These are phyloP conservation scores for Sphagnurus paluster DNA, from an alignment of 1,284 basidiomycete genomes.

Conservation along the genomic window DNA sequence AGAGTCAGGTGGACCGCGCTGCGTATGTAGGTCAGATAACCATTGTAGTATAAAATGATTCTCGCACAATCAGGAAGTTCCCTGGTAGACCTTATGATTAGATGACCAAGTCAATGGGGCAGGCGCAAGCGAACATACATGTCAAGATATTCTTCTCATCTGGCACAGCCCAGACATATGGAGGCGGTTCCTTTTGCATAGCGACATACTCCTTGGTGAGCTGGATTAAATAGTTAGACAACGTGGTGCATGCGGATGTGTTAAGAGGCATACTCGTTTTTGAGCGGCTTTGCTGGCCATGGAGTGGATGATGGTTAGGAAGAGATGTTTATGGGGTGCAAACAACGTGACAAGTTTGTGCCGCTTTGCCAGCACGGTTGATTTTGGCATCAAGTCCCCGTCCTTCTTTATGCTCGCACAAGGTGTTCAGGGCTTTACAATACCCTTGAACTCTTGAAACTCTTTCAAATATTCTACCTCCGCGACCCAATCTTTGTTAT, in stretches of 20 bases:
- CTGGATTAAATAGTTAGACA: constrained; percentile 36
- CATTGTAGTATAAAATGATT: constrained; percentile 19
- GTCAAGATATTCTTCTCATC: constrained; percentile 95
- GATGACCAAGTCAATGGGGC: constrained; percentile 3
- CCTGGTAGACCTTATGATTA: constrained; percentile 45
- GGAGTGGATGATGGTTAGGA: constrained; percentile 7
- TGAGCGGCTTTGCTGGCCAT: constrained; percentile 86
- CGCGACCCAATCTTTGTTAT: no score
- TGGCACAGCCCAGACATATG: constrained; percentile 91
- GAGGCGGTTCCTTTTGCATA: constrained; percentile 93
- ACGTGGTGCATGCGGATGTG: constrained; percentile 13
- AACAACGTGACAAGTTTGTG: constrained; percentile 14
- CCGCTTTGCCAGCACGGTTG: no score
- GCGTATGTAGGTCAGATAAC: constrained; percentile 17
- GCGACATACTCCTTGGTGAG: constrained; percentile 87
- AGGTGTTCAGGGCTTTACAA: no score
- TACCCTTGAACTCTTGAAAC: background rate
- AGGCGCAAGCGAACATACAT: constrained; percentile 50
- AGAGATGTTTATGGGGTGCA: constrained; percentile 19
- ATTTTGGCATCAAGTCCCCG: no score
- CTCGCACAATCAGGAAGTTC: constrained; percentile 85
- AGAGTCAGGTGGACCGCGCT: constrained; percentile 93
- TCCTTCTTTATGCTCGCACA: no score
- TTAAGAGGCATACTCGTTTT: constrained; percentile 64
- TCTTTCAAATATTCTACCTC: no score